Conservation (phyloP, 2,329 filamentous ascomycete species). For the Penicillium paneum region DNA sequence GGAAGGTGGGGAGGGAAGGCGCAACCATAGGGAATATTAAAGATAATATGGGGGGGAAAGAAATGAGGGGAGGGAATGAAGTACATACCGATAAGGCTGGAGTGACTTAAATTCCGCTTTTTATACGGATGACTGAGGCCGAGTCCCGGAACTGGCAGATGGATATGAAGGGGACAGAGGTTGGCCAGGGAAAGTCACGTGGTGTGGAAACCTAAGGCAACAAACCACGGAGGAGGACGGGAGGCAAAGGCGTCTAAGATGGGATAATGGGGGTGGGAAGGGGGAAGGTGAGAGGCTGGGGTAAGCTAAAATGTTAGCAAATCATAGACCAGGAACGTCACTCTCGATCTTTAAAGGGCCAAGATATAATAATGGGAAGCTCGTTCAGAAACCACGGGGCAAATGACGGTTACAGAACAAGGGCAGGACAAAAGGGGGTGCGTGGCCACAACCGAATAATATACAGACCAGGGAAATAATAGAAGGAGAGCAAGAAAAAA, state of each 20-base stretch:
- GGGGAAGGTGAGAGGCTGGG: conserved; percentile 3
- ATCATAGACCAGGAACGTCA: background rate
- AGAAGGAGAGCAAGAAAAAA: background rate
- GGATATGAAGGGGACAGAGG: conserved; percentile 27
- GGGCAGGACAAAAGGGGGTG: conserved; percentile 8
- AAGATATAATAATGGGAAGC: conserved; percentile 8
- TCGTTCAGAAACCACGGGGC: conserved; percentile 4
- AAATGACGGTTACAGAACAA: conserved; percentile 1
- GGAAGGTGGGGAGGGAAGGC: conserved; percentile 6
- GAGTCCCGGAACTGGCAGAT: conserved; percentile 35
- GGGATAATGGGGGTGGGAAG: conserved; percentile 1
- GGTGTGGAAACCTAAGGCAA: conserved; percentile 21
- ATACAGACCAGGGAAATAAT: conserved; percentile 2
- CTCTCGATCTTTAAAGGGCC: background rate
- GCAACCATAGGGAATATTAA: background rate
- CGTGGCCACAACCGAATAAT: conserved; percentile 19
- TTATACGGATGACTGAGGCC: conserved; percentile 38
- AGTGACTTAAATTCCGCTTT: conserved; percentile 39
- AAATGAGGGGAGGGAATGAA: conserved; percentile 13
- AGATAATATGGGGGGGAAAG: conserved; percentile 4
- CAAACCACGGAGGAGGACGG: background rate
- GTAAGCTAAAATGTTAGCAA: conserved; percentile 7
- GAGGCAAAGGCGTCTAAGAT: background rate
- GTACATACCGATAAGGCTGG: conserved; percentile 45
- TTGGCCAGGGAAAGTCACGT: conserved; percentile 27